Conservation (phyloP, 148 eudicot genomes). For the Cornus florida region DNA sequence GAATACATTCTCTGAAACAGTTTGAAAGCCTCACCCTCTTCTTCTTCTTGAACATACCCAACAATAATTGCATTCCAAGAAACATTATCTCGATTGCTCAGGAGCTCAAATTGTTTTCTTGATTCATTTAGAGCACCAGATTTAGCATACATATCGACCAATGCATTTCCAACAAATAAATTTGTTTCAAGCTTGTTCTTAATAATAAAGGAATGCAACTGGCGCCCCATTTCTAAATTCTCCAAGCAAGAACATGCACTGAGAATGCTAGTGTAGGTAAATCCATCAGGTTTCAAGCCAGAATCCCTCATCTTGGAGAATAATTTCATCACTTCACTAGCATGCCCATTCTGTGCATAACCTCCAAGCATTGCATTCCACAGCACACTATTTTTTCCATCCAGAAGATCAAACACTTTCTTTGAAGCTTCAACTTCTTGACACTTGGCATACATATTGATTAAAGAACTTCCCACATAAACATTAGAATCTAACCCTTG, state of each 20-base stretch:
- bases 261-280: conserved; percentile 82
- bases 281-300: conserved; percentile 71
- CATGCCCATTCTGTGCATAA: conserved; percentile 70
- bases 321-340: conserved; percentile 57
- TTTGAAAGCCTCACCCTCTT: conserved; percentile 68
- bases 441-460: conserved; percentile 90
- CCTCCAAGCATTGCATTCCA: conserved; percentile 95
- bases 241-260: conserved; percentile 82
- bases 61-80: conserved; percentile 97
- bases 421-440: conserved; percentile 55
- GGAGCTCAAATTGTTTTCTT: conserved; percentile 52
- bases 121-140: conserved; percentile 63
- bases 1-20: conserved; percentile 67
- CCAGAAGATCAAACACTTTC: conserved; percentile 51
- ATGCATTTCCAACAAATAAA: conserved; percentile 77
- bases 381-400: conserved; percentile 67
- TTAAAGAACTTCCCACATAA: conserved; percentile 81
- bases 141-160: conserved; percentile 93
- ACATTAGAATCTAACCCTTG: conserved; percentile 79
- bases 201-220: conserved; percentile 67
- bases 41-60: conserved; percentile 74
- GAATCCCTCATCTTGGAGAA: conserved; percentile 49
- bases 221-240: conserved; percentile 52
- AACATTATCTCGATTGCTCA: conserved; percentile 61
- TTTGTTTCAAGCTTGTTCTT: conserved; percentile 59